Conservation (phyloP, 306 rosid genomes). For the Prunus mongolica region DNA sequence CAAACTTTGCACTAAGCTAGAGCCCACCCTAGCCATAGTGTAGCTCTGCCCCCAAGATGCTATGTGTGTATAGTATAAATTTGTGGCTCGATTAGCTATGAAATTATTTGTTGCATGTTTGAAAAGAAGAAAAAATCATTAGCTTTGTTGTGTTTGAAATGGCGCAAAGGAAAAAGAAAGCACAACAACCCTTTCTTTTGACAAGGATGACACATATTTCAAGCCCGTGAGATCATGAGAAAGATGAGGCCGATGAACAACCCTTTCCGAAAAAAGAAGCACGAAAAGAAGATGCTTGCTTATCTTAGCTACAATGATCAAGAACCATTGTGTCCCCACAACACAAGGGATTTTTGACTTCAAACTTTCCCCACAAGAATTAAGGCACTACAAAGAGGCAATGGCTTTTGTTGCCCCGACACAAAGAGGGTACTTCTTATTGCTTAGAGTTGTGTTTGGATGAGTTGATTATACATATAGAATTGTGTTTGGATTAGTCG, state of each 20-base stretch:
- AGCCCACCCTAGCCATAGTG: no score
- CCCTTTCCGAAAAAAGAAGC: not conserved
- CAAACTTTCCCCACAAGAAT: not conserved
- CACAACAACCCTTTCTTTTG: conserved; percentile 18
- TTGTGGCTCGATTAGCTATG: no score
- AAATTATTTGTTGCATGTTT: not conserved
- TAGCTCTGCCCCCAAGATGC: no score
- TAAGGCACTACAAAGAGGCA: not conserved
- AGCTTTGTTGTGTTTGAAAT: conserved; percentile 15
- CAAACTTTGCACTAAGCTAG: no score
- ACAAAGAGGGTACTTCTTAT: not conserved
- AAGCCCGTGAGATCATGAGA: not conserved
- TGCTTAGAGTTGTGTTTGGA: not conserved
- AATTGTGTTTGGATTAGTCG: no score
- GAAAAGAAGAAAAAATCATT: not conserved
- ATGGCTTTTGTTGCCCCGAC: not conserved
- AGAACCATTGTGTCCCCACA: not conserved
- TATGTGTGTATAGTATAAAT: no score
- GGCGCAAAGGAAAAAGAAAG: conserved; percentile 18
- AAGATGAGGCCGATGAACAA: conserved; percentile 3
- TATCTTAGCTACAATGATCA: not conserved
- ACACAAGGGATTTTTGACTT: not conserved
- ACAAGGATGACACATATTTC: conserved; percentile 11
- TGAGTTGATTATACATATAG: no score
- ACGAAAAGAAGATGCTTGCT: not conserved